Conservation (phyloP, 2,329 filamentous ascomycete genomes). For the Trichoderma atroviride region DNA sequence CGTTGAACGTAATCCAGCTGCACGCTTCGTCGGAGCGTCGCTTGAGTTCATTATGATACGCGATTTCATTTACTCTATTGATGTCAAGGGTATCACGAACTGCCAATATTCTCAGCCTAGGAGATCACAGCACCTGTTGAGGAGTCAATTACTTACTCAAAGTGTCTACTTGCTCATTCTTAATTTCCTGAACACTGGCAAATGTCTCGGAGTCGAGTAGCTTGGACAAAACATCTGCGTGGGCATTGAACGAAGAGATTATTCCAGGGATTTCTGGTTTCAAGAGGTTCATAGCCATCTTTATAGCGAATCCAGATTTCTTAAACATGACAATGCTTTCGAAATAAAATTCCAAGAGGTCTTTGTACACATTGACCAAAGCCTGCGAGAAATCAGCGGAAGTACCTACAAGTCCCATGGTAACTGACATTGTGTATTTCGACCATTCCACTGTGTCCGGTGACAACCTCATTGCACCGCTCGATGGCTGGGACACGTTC, state of each 20-base stretch:
- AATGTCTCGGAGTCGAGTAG: slow-evolving; percentile 10
- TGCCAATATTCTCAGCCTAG: neutral
- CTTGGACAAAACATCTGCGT: neutral
- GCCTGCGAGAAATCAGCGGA: slow-evolving; percentile 10
- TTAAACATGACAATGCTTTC: slow-evolving; percentile 7
- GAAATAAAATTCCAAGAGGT: slow-evolving; percentile 22
- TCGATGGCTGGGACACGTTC: slow-evolving; percentile 18
- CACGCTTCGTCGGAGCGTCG: slow-evolving; percentile 18
- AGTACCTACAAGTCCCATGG: neutral
- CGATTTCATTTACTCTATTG: slow-evolving; percentile 12
- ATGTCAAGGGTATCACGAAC: slow-evolving; percentile 23
- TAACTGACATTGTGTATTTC: slow-evolving; percentile 17
- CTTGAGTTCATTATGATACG: slow-evolving; percentile 18
- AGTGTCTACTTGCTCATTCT: slow-evolving; percentile 6
- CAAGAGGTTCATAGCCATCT: neutral
- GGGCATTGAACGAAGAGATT: slow-evolving; percentile 5
- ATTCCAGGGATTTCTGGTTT: neutral
- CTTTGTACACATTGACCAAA: slow-evolving; percentile 17
- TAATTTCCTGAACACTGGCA: slow-evolving; percentile 17
- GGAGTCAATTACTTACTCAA: slow-evolving; percentile 1
- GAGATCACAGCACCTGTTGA: neutral
- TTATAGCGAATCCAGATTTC: neutral
- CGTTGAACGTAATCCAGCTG: slow-evolving; percentile 13
- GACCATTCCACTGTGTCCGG: neutral
- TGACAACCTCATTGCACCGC: slow-evolving; percentile 13